Evolutionary conservation across 2,329 filamentous ascomycete genomes (phyloP), one percentile per base, ranked within the genome.

Genomic region (Fusarium verrucosum): DNA sequence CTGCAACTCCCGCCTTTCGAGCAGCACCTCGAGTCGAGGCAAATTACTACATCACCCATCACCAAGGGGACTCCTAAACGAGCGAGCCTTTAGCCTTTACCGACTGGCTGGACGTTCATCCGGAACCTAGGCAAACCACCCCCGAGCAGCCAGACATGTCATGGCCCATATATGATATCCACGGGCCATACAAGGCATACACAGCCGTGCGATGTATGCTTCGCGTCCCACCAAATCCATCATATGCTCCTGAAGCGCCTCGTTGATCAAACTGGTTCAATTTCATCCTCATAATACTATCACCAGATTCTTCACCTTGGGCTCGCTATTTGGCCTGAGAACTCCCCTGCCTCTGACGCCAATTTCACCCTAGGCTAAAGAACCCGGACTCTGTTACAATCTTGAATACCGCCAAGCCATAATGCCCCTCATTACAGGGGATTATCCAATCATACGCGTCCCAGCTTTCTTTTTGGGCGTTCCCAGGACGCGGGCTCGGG

Each of bases 401-500:
- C 67, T 43, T 70, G 68, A 19, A 69, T 63, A 58, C 43, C 20
- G 37, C 52, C 46, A 53, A 36, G 44, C 49, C 51, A 53, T 23
- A 30, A 49, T 16, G 52, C 45, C 66, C 58, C 59, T 49, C 33
- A 44, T 47, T 55, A 40, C 46, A 35, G 36, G 33, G 22, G 45
- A 8, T 16, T 7, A 16, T 30, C 73, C 72, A 75, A 74, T 74
- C 65, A 73, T 4, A 44, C 22, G 26, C 42, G 71, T 74, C 72
- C 70, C 73, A 64, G 66, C 58, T 59, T 59, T 58, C 44, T 65
- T 66, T 46, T 38, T 63, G 70, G 65, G 68, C 61, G 63, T 71
- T 66, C 68, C 73, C 68, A 71, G 63, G 53, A 72, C 71, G 55
- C 57, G 62, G 73, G 63, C 65, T 72, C 71, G 72, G 72, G 70